A percentile compares a stretch with the other conserved stretches of the same genome.
Evolutionary conservation across 768 basidiomycete genomes (phyloP).

Genomic region (Psilocybe azurescens): DNA sequence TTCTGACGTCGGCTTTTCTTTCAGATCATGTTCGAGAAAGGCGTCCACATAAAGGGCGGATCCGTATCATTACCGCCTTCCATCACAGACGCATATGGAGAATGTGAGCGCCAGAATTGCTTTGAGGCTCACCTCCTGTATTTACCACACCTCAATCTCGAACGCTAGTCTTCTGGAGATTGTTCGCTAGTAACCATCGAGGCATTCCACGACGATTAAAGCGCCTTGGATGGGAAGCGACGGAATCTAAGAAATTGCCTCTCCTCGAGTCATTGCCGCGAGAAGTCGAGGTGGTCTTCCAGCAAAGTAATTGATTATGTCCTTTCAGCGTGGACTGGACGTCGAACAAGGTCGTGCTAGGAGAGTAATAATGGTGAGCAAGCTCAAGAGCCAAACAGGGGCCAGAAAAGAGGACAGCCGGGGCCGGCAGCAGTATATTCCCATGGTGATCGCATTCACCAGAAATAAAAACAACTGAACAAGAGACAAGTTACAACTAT

Average conservation of each 20-base stretch:
- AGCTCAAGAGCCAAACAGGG: too few species aligned
- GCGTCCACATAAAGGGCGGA: conserved; percentile 35
- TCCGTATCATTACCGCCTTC: conserved; percentile 36
- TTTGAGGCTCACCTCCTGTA: neutral
- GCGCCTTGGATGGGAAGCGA: conserved; percentile 45
- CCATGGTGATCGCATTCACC: too few species aligned
- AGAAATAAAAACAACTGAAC: too few species aligned
- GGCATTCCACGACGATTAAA: conserved; percentile 39
- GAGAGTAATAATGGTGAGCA: too few species aligned
- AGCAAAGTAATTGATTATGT: conserved; percentile 1
- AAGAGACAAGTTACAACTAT: too few species aligned
- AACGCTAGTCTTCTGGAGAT: conserved; percentile 42
- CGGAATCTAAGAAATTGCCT: conserved; percentile 23
- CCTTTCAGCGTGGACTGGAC: too few species aligned
- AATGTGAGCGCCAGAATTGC: conserved; percentile 31
- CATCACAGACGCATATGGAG: conserved; percentile 39
- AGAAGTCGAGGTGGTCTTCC: conserved; percentile 27
- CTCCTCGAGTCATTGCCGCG: conserved; percentile 26
- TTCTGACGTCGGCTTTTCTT: neutral
- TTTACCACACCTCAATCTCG: neutral
- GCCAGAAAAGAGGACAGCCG: too few species aligned
- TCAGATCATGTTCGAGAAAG: conserved; percentile 38
- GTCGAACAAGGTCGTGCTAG: too few species aligned
- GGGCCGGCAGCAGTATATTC: too few species aligned
- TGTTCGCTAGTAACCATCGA: conserved; percentile 43